Evolutionary conservation across 352 stramenopile species (phyloP), one percentile per base, ranked within the genome.

Genomic region (Peronospora tabacina): DNA sequence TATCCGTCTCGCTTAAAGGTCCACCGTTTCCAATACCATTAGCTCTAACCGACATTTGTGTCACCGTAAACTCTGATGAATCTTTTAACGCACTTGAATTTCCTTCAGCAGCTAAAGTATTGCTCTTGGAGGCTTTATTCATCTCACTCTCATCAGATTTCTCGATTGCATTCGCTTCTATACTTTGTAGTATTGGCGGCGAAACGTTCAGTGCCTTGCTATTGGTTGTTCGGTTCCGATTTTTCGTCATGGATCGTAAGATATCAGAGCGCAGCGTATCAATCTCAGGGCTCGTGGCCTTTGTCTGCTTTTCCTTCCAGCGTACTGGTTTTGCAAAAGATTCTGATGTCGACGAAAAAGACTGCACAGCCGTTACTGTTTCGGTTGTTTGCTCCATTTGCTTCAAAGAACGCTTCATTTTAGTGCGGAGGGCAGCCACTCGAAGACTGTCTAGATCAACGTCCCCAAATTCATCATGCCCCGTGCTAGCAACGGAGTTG

Each of bases 401-500:
- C 43, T 58, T 59, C 35, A 38, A 28, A 10, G 40, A 17, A 3
- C 65, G 60, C 36, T 85, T 87, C 2, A 66, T 73, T 22, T 90
- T 90, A 6, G 70, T 85, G 10, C 71, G 68, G 12, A 89, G 55
- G 1, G 76, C 80, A 13, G 77, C 75, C 11, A 66, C 72, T 42
- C 80, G 80, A 39, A 91, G 73, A 44, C 58, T 80, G 34, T 89
- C 71, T 24, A 91, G 61, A 57, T 89, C 66, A 40, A 87, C 52
- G 32, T 64, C 49, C 7, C 56, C 50, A 2, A 56, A 53, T n/a
- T 39, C 50, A 10, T 47, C 42, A 29, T 51, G 22, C 20, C 65
- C 40, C 20, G 29, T 51, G 13, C 7, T 56, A 20, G 12, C 38
- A 38, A 13, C 15, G 11, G 33, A 20, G 13, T 52, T 55, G 12